These are phyloP conservation scores for Tylopilus sp. DNA, from an alignment of 768 basidiomycete genomes.

Conservation along the genomic window DNA sequence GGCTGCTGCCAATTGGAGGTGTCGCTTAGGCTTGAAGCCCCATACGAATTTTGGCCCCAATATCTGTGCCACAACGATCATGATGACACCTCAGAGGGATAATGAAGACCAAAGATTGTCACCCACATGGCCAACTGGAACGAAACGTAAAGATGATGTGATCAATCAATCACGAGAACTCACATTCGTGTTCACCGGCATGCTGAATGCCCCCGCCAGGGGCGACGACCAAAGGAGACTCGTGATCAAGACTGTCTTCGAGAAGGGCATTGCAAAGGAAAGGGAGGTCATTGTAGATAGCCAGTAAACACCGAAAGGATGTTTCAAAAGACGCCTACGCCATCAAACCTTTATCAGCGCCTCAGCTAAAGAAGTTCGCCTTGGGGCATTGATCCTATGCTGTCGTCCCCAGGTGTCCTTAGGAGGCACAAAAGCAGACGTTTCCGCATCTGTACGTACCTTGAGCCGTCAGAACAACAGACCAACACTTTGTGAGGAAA, in stretches of 20 bases:
- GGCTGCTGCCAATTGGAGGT: slow-evolving; percentile 31
- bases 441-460: slow-evolving; percentile 2
- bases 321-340: background rate
- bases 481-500: background rate
- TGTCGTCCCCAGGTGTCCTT: background rate
- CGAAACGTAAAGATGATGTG: background rate
- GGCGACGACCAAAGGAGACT: background rate
- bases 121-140: slow-evolving; percentile 22
- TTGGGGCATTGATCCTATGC: background rate
- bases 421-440: slow-evolving; percentile 1
- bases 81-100: background rate
- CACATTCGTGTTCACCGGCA: slow-evolving; percentile 21
- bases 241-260: background rate
- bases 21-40: slow-evolving; percentile 29
- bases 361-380: background rate
- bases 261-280: background rate
- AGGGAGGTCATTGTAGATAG: background rate
- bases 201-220: slow-evolving; percentile 12
- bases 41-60: slow-evolving; percentile 39
- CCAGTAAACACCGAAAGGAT: background rate
- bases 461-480: background rate
- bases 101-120: background rate
- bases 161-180: background rate
- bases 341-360: slow-evolving; percentile 9
- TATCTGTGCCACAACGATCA: slow-evolving; percentile 16